Base-by-base conservation (phyloP, 805 yeast genomes). In the Saccharomyces eubayanus region DNA sequence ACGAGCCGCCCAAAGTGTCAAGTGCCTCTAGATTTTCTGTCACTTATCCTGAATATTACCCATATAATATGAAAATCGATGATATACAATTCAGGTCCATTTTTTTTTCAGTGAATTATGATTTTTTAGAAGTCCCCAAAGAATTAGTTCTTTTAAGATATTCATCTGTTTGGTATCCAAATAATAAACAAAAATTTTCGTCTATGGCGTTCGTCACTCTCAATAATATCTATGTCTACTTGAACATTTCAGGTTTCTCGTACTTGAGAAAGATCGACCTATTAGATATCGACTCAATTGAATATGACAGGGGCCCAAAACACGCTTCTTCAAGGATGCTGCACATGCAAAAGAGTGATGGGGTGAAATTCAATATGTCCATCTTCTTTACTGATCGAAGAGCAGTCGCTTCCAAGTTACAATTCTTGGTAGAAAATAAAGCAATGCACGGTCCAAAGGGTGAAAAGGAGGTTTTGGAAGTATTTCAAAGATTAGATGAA, bases 71-170 rank as follows among this genome's bases (percentile, higher is more conserved):
- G 58, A 77, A 81, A 30, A 73, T 80, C 8, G 74, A 78, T 48
- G 96, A 91, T 65, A 74, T 86, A 46, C 94, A 88, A 62, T 75
- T 89, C 77, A 76, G 89, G 51, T 80, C 96, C 0, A 66, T 90
- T 5, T 88, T 86, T 63, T 89, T 83, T 57, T 74, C 82, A 6
- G 72, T 77, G 2, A 54, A 55, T 47, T 51, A 55, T 41, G 49
- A 53, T 10, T 40, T 43, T 43, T 12, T 53, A 24, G 49, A 28
- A n/a, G 10, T 24, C 6, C 72, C 80, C 2, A 72, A 73, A n/a
- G 97, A 91, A 58, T 72, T 77, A 20, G 81, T 89, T 16, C 73
- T 91, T 49, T 55, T 83, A 24, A 78, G 81, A 1, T 83, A 82
- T 62, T 72, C 84, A 45, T 81, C 85, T 43, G 74, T 87, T n/a